phyloP scores from a whole-genome alignment of 306 rosid genomes.

The Fagus sylvatica region DNA sequence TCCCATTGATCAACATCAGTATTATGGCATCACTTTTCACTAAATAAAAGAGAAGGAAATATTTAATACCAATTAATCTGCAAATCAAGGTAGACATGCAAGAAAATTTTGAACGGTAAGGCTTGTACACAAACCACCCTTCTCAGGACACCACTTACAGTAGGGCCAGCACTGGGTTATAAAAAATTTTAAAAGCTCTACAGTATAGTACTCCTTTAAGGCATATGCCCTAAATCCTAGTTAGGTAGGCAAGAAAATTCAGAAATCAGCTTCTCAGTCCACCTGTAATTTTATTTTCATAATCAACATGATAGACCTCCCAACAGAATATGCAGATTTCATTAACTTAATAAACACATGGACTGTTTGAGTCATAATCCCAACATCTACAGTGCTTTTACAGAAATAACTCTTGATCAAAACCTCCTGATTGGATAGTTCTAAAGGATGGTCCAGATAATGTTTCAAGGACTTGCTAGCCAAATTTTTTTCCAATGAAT shows the following conservation, averaged over 20 bases:
- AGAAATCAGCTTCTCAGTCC: neutral
- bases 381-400: neutral
- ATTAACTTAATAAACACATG: neutral
- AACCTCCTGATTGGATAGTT: neutral
- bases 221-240: neutral
- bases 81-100: neutral
- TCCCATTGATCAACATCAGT: neutral
- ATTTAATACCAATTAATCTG: neutral
- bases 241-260: neutral
- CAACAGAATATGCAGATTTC: neutral
- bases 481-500: neutral
- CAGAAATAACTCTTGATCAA: neutral
- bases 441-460: neutral
- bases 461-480: neutral
- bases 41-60: neutral
- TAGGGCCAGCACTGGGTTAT: neutral
- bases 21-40: neutral
- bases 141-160: neutral
- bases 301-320: neutral
- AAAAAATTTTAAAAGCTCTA: too few relatives aligned
- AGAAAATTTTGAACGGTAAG: neutral
- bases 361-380: neutral
- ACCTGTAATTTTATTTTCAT: neutral
- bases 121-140: neutral
- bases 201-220: neutral